Evolutionary conservation across 2,329 filamentous ascomycete species (phyloP).

Genomic region (Intubia oerlemansii): DNA sequence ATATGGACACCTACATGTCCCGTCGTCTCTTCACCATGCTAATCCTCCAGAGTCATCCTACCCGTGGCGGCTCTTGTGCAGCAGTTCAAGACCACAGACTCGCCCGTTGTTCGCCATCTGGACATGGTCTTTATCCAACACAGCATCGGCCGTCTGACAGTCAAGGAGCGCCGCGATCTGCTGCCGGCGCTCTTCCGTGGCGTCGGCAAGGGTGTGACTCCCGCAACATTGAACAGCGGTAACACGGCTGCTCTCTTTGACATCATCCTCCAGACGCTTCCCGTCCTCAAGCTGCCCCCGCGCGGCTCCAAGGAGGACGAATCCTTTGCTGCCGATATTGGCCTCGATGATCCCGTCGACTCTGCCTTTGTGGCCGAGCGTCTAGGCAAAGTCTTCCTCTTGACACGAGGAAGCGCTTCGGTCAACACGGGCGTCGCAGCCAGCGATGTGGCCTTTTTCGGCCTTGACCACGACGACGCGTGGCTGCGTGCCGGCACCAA

Average conservation of each 20-base stretch:
- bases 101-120: constrained; percentile 62
- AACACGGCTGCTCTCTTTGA: constrained; percentile 46
- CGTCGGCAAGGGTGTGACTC: constrained; percentile 34
- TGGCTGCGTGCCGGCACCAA: constrained; percentile 43
- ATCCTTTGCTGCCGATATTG: constrained; percentile 41
- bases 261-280: constrained; percentile 55
- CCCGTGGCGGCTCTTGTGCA: constrained; percentile 69
- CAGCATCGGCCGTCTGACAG: constrained; percentile 33
- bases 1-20: no score
- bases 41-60: constrained; percentile 56
- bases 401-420: constrained; percentile 16
- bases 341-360: constrained; percentile 45
- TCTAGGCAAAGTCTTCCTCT: constrained; percentile 57
- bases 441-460: constrained; percentile 45
- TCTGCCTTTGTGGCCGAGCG: constrained; percentile 51
- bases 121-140: constrained; percentile 81
- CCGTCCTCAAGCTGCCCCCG: constrained; percentile 48
- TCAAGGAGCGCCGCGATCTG: constrained; percentile 44
- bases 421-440: not conserved
- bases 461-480: constrained; percentile 43
- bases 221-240: no score
- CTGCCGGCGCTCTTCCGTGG: constrained; percentile 49
- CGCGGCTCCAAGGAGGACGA: constrained; percentile 63
- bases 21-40: no score
- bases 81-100: constrained; percentile 67